Evolutionary conservation across 225 moss, liverwort and hornwort species (phyloP).

Genomic region (Thuidium tamariscinum): DNA sequence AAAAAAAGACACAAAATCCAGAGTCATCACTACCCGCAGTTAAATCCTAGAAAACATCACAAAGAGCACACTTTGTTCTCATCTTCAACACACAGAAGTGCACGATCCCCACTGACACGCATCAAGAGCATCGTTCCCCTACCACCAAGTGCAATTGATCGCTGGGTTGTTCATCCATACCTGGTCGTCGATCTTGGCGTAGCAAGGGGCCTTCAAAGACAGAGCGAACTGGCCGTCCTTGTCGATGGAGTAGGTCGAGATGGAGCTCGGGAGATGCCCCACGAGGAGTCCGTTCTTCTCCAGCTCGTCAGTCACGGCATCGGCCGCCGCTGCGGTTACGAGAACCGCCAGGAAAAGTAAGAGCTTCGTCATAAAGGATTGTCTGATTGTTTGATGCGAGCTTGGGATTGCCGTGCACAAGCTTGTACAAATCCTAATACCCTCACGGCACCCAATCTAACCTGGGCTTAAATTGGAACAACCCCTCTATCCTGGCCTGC

Average conservation of each 20-base stretch:
- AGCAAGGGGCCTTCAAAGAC: conserved; percentile 31
- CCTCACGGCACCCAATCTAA: not conserved
- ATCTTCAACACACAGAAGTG: not conserved
- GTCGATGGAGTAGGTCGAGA: conserved; percentile 31
- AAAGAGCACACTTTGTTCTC: not conserved
- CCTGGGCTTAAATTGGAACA: not conserved
- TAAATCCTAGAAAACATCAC: not conserved
- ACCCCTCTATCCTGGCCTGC: not conserved
- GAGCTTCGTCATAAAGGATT: not conserved
- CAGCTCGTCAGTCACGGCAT: conserved; percentile 43
- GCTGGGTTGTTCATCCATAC: not conserved
- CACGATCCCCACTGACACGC: not conserved
- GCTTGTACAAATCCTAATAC: not conserved
- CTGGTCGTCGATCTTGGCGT: conserved; percentile 48
- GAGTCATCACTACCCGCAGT: too few relatives aligned
- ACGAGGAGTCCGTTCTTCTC: conserved; percentile 51
- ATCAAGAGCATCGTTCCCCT: not conserved
- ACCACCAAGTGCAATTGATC: not conserved
- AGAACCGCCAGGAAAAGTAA: not conserved
- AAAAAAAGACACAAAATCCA: not conserved
- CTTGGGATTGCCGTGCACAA: not conserved
- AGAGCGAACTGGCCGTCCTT: conserved; percentile 48
- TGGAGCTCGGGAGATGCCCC: conserved; percentile 50
- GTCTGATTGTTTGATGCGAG: not conserved
- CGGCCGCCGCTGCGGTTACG: not conserved